Percentiles rank a stretch among this genome's conserved stretches.
Evolutionary conservation across 78 protist genomes (phyloP).

Genomic region (Cavenderia fasciculata): DNA sequence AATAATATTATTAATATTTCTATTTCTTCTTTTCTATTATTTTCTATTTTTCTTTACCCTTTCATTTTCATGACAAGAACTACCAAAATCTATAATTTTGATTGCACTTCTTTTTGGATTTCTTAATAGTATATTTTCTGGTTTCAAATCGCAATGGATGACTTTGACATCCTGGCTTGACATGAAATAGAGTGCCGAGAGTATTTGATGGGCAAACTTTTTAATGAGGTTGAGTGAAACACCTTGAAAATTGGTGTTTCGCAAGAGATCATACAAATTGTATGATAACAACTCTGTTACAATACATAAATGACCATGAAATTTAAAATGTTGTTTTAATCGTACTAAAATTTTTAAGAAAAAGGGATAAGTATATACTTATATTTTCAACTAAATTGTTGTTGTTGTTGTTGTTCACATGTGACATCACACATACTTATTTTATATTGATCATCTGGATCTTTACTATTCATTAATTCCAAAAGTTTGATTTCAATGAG

Average conservation of each 20-base stretch:
- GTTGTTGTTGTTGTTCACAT: neutral
- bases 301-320: conserved; percentile 75
- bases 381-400: neutral
- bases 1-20: too few species aligned
- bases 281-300: conserved; percentile 86
- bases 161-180: conserved; percentile 75
- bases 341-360: conserved; percentile 9
- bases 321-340: conserved; percentile 72
- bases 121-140: conserved; percentile 92
- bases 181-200: conserved; percentile 83
- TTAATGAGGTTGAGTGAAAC: conserved; percentile 90
- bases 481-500: conserved; percentile 86
- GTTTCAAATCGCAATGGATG: conserved; percentile 98
- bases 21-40: too few species aligned
- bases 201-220: conserved; percentile 92
- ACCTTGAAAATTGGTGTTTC: conserved; percentile 89
- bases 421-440: conserved; percentile 14
- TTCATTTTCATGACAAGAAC: conserved; percentile 85
- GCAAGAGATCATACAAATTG: conserved; percentile 95
- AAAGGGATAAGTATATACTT: neutral
- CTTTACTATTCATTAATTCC: conserved; percentile 68
- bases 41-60: too few species aligned
- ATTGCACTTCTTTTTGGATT: conserved; percentile 78
- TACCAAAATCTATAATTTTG: conserved; percentile 96
- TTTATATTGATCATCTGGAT: conserved; percentile 72